Evolutionary conservation across 2,329 filamentous ascomycete species (phyloP), one percentile per base, ranked within the genome.

Genomic region (Talaromyces sp.): DNA sequence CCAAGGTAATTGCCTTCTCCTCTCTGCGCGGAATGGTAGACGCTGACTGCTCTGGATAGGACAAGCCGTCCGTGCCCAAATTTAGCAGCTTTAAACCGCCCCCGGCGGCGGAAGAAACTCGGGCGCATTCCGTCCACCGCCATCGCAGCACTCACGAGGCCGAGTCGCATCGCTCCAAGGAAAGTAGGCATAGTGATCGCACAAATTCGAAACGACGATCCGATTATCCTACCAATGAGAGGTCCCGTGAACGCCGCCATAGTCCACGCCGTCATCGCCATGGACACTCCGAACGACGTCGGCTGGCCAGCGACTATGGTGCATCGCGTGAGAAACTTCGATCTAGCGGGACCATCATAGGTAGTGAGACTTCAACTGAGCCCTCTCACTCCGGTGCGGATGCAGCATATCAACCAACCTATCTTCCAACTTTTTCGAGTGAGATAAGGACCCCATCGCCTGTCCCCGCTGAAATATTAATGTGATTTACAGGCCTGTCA

Each of bases 81-180:
- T 92, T 93, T 66, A 79, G 84, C 17, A 92, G 89, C 57, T 93
- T 92, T 76, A 86, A 82, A 60, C 82, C 81, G 55, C 81, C 80
- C 55, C 49, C 65, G 41, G 50, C 60, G 9, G 49, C 65, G 44
- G 51, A 60, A 36, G 51, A 61, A 27, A 51, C n/a, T 14, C 9
- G 17, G 24, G 43, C 14, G 20, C n/a, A 51, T n/a, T 29, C 58
- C 47, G 43, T 62, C 45, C 53, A 57, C 54, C 51, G 53, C 44
- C 60, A 56, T 56, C 57, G 53, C 46, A 58, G 64, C 27, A 54
- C 35, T 48, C 33, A 66, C 32, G 63, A 62, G 44, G 61, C 47
- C 30, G 57, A 57, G 16, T 62, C 60, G 33, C 61, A 66, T 43
- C 60, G 48, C 32, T 61, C 61, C 16, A 57, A 51, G 27, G 51